These are phyloP conservation scores for Mytilinidion resinicola DNA, from an alignment of 495 filamentous ascomycete genomes.

Conservation along the genomic window DNA sequence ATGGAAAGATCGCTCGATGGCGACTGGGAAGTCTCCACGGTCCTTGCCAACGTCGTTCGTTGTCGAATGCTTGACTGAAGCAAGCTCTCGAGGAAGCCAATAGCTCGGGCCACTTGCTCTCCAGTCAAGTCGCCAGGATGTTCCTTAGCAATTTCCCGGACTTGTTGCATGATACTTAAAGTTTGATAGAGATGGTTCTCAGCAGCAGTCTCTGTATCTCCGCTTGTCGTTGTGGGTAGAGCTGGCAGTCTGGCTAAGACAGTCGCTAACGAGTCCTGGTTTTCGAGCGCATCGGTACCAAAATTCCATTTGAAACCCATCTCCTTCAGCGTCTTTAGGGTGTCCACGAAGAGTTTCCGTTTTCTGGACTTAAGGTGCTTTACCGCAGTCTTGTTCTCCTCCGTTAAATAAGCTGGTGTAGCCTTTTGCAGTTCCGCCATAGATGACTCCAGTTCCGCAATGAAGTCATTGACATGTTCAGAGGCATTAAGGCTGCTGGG, in stretches of 20 bases:
- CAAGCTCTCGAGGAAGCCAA: constrained; percentile 77
- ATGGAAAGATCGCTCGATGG: no score
- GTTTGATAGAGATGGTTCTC: constrained; percentile 73
- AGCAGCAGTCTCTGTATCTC: constrained; percentile 33
- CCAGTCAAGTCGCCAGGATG: constrained; percentile 79
- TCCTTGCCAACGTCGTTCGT: constrained; percentile 34
- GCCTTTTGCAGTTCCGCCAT: constrained; percentile 69
- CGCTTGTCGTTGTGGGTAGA: constrained; percentile 31
- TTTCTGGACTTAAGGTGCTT: constrained; percentile 87
- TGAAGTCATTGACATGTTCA: constrained; percentile 59
- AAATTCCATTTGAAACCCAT: constrained; percentile 87
- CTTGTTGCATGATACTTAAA: constrained; percentile 61
- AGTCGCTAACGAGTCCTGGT: constrained; percentile 62
- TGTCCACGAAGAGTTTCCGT: constrained; percentile 84
- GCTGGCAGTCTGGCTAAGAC: constrained; percentile 50
- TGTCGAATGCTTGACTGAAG: constrained; percentile 63
- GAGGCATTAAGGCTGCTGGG: constrained; percentile 48
- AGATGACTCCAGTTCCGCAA: constrained; percentile 56
- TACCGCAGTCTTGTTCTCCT: constrained; percentile 73
- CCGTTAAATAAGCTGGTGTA: constrained; percentile 67
- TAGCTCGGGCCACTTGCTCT: constrained; percentile 67
- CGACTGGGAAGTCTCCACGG: background rate
- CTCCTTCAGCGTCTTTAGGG: constrained; percentile 66
- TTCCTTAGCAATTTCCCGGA: constrained; percentile 56
- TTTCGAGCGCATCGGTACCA: constrained; percentile 57